Conservation (phyloP, 2,329 filamentous ascomycete genomes). For the Peltaster fructicola region DNA sequence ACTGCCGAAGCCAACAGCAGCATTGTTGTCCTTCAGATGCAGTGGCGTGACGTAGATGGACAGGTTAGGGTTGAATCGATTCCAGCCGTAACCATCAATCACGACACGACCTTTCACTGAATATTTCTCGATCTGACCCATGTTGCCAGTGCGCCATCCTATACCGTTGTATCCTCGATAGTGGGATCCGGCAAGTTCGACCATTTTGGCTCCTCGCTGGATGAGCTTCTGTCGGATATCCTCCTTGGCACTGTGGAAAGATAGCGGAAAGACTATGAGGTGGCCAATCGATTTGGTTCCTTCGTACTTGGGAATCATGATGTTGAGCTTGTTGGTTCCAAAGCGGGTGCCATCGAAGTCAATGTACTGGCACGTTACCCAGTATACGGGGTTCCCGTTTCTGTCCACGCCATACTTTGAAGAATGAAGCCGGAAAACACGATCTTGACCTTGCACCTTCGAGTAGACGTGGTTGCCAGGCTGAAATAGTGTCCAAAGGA, state of each 20-base stretch:
- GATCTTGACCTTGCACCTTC: slow-evolving; percentile 21
- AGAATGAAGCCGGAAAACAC: slow-evolving; percentile 18
- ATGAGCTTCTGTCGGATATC: slow-evolving; percentile 24
- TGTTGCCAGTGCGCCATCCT: slow-evolving; percentile 21
- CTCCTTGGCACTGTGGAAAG: slow-evolving; percentile 25
- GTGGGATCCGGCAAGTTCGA: slow-evolving; percentile 30
- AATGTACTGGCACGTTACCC: slow-evolving; percentile 16
- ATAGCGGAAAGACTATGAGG: slow-evolving; percentile 27
- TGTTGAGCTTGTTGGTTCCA: slow-evolving; percentile 16
- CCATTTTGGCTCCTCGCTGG: slow-evolving; percentile 29
- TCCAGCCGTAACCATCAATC: slow-evolving; percentile 34
- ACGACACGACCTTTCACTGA: slow-evolving; percentile 33
- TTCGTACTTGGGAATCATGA: slow-evolving; percentile 16
- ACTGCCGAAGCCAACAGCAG: slow-evolving; percentile 1
- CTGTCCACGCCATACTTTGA: slow-evolving; percentile 16
- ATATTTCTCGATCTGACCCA: slow-evolving; percentile 21
- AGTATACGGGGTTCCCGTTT: slow-evolving; percentile 21
- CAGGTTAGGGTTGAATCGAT: slow-evolving; percentile 27
- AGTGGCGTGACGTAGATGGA: slow-evolving; percentile 22
- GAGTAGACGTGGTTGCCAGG: slow-evolving; percentile 18
- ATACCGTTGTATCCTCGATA: slow-evolving; percentile 34
- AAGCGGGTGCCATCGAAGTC: slow-evolving; percentile 23
- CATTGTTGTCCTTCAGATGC: slow-evolving; percentile 8
- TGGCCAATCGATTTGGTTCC: slow-evolving; percentile 18
- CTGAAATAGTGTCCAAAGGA: slow-evolving; percentile 20